Evolutionary conservation across 306 rosid genomes (phyloP), one percentile per base, ranked within the genome.

Genomic region (Medicago lupulina): DNA sequence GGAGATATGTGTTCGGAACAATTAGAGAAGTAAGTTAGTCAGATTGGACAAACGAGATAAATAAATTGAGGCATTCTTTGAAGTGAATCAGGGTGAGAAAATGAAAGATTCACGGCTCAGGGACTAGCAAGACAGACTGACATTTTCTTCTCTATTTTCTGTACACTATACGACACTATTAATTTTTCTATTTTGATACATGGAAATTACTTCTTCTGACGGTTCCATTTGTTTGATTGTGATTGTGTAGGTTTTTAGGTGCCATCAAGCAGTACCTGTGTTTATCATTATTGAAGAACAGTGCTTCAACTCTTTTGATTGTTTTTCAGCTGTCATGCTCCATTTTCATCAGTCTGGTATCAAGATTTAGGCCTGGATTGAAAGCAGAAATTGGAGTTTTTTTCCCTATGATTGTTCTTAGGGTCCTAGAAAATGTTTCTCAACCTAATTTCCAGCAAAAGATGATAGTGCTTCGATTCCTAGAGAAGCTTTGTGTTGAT

Each of bases 331-430:
- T 96, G 71, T 96, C 99, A 44, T 92, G 97, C 90, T 96, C 99
- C 87, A 92, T 96, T 75, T 96, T 96, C 85, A 92, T 96, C 71
- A 96, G 99, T 83, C 91, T 96, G 81, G 98, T 96, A 78, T 92
- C 98, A 87, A 88, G 99, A 80, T 96, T 96, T 87, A 92, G 98
- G 86, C 88, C 92, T 80, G 99, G 99, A 61, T 65, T 96, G 82
- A 96, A 96, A 83, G 99, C 99, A 55, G 99, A 96, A 88, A 96
- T 96, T 76, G 99, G 99, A 77, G 99, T 96, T 3, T 96, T 96
- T 88, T 96, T 88, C 80, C 99, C 99, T 50, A 96, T 96, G 99
- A 96, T 96, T 80, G 98, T 96, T 81, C 91, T 96, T 80, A 89
- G 99, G 82, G 99, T 96, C 80, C 80, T 96, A 79, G 99, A 96